These are phyloP conservation scores for Phytopythium chamaehyphon DNA, from an alignment of 352 stramenopile species.

Conservation along the genomic window DNA sequence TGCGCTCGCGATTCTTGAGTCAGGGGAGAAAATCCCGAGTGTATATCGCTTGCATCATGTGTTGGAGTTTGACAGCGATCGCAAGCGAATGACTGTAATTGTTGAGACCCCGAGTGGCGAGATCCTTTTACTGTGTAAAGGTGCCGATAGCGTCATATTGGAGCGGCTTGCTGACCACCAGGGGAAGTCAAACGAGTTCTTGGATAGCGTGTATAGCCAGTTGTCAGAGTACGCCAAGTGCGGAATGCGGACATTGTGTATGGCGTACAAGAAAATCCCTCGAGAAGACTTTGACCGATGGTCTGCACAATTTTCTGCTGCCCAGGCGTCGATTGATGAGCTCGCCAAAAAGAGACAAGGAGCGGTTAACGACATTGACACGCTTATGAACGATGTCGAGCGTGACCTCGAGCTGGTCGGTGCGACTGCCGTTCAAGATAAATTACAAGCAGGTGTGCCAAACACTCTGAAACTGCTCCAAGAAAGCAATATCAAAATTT, in stretches of 20 bases:
- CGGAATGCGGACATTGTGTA: constrained; percentile 77
- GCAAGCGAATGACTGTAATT: constrained; percentile 98
- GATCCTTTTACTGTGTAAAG: constrained; percentile 73
- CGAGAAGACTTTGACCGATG: constrained; percentile 48
- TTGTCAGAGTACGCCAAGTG: constrained; percentile 60
- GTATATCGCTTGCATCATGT: constrained; percentile 91
- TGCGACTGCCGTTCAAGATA: constrained; percentile 92
- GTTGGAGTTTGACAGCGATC: constrained; percentile 96
- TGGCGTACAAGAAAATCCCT: constrained; percentile 61
- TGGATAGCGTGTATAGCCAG: constrained; percentile 31
- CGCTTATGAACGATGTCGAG: constrained; percentile 83
- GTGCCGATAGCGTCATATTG: constrained; percentile 79
- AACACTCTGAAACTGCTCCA: constrained; percentile 82
- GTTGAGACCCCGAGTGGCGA: constrained; percentile 65
- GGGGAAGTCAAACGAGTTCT: constrained; percentile 6
- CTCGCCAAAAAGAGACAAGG: constrained; percentile 68
- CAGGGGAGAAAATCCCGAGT: constrained; percentile 21
- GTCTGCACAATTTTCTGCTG: constrained; percentile 50
- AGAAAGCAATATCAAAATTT: constrained; percentile 91
- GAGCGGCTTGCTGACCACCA: constrained; percentile 48
- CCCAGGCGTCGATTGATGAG: constrained; percentile 60
- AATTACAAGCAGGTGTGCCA: constrained; percentile 89
- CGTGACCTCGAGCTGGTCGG: constrained; percentile 73
- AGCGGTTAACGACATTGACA: constrained; percentile 61
- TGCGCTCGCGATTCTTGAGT: constrained; percentile 50